phyloP scores from a whole-genome alignment of 208 protist species.

The Jaenimonas drosophilae region DNA sequence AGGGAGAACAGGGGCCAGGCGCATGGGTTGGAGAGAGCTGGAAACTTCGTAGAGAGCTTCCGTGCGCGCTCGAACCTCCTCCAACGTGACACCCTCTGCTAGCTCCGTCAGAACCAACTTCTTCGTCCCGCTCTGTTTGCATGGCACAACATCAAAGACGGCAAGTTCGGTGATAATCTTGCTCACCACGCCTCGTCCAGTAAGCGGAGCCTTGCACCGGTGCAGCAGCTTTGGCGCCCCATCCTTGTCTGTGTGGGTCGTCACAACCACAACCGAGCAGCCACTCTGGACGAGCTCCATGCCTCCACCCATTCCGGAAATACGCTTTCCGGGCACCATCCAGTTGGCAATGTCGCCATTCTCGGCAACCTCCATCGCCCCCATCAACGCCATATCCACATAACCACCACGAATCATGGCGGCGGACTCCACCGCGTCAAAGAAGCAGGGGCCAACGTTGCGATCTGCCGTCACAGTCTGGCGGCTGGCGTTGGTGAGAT shows the following conservation, averaged over 20 bases:
- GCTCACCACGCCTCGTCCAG: constrained; percentile 67
- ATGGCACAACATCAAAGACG: constrained; percentile 83
- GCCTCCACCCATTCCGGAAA: constrained; percentile 94
- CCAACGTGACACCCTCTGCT: constrained; percentile 64
- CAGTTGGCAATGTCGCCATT: constrained; percentile 94
- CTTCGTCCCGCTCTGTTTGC: constrained; percentile 8
- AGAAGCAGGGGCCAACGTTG: constrained; percentile 51
- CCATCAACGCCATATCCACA: constrained; percentile 91
- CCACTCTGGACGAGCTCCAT: constrained; percentile 89
- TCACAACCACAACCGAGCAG: constrained; percentile 88
- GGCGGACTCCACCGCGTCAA: constrained; percentile 81
- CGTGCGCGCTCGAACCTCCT: constrained; percentile 56
- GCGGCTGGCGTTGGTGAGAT: constrained; percentile 97
- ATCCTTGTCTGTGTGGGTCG: constrained; percentile 88
- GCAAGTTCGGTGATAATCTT: constrained; percentile 92
- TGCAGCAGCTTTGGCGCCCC: constrained; percentile 81
- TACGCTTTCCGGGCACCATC: constrained; percentile 92
- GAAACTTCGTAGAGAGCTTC: constrained; percentile 32
- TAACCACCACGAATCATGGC: constrained; percentile 92
- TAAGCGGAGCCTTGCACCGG: constrained; percentile 79
- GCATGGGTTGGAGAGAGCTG: too few species aligned
- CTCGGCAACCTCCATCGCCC: constrained; percentile 82
- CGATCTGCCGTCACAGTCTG: constrained; percentile 91
- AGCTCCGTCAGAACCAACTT: constrained; percentile 76
- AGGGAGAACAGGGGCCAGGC: too few species aligned